These are phyloP conservation scores for Fusarium austroafricanum DNA, from an alignment of 2,329 filamentous ascomycete species.

Conservation along the genomic window DNA sequence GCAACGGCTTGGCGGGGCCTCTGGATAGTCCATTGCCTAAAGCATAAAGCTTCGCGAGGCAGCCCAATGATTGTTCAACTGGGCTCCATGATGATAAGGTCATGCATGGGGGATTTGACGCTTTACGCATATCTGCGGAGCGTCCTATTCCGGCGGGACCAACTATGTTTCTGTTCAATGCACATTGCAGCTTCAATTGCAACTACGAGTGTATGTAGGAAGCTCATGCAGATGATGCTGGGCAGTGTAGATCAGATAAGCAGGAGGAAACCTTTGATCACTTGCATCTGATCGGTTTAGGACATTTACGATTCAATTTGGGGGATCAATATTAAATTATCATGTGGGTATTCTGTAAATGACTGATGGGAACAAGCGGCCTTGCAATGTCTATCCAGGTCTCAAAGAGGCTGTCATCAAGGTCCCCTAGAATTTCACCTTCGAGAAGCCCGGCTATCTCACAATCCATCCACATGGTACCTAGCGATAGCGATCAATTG, in stretches of 20 bases:
- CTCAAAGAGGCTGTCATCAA: conserved; percentile 18
- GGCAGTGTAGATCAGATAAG: conserved; percentile 27
- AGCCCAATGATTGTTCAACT: conserved; percentile 31
- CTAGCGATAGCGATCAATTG: conserved; percentile 27
- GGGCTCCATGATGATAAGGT: conserved; percentile 42
- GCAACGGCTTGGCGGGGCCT: conserved; percentile 12
- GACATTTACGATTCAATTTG: neutral
- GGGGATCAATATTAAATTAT: neutral
- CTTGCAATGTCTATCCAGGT: neutral
- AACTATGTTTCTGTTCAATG: conserved; percentile 17
- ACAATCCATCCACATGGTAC: conserved; percentile 16
- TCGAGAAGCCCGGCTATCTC: conserved; percentile 24
- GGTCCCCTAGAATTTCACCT: conserved; percentile 14
- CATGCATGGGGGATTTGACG: conserved; percentile 47
- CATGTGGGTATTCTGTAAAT: neutral
- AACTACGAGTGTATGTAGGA: conserved; percentile 14
- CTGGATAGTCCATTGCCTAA: conserved; percentile 21
- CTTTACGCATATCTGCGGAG: conserved; percentile 41
- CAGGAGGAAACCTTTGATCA: neutral
- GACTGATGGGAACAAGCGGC: neutral
- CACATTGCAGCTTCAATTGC: conserved; percentile 7
- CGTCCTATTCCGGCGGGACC: conserved; percentile 38
- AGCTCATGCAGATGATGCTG: conserved; percentile 13
- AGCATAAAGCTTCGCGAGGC: conserved; percentile 23
- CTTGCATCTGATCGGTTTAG: neutral